Base-by-base conservation (phyloP, 371 early-diverging fungal species). In the Coemansia sp. region DNA sequence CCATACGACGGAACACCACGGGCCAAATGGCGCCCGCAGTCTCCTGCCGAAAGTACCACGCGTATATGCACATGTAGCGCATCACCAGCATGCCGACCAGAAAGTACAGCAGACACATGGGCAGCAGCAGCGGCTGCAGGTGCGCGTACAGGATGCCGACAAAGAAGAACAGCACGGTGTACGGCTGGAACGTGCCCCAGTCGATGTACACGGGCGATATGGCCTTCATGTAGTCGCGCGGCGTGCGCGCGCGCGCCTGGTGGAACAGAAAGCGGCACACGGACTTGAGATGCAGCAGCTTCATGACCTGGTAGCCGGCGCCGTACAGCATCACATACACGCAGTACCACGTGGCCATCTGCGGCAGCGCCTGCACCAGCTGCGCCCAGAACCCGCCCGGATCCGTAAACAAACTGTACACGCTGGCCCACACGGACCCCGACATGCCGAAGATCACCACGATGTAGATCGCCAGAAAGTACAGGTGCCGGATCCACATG, bases 401-500 rank as follows among this genome's bases (percentile, higher is more conserved):
- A 52, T 85, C 84, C n/a, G 85, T 81, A 48, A 88, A 75, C 10
- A 91, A 83, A 33, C 90, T 88, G 50, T 84, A 82, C 40, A 91
- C 55, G 2, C 89, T 80, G 43, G 89, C 81, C 76, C 89, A 88
- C 55, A 92, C 68, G 0, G 92, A 86, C 33, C 85, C 83, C 1
- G 90, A 87, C 18, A 93, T 80, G 4, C 89, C 88, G 60, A 92
- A 88, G 16, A 93, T 86, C 33, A 97, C 72, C 55, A 97, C 77
- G 4, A 95, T 87, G 78, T 95, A 95, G 81, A 91, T 88, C 29
- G 94, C 71, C 54, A 88, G 82, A 64, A 94, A 94, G 67, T 88
- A 88, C 64, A 90, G 90, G 71, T 94, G 90, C 62, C 92, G 87
- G 50, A 82, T 77, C 8, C 85, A 77, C 12, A 86, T 85, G 50